Evolutionary conservation across 352 stramenopile genomes (phyloP).

Genomic region (Phytopythium litorale): DNA sequence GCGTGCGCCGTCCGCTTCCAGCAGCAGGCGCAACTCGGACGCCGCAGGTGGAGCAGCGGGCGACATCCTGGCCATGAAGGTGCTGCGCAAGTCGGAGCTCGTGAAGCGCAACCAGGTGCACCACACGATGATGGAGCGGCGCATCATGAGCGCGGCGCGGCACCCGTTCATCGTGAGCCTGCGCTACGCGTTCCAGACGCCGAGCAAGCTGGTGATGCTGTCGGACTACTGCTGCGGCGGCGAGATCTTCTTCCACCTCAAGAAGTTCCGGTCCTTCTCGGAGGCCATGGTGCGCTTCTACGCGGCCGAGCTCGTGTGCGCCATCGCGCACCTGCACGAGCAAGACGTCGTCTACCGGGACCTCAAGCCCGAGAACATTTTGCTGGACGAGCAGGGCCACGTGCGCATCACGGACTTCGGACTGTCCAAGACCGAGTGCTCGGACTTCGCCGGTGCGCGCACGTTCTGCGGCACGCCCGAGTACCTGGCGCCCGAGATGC

Average conservation of each 20-base stretch:
- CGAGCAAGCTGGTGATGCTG: constrained; percentile 90
- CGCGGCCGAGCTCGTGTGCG: constrained; percentile 90
- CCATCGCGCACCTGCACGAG: constrained; percentile 87
- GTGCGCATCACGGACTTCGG: constrained; percentile 93
- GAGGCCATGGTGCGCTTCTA: constrained; percentile 91
- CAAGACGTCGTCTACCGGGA: constrained; percentile 93
- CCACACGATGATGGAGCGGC: constrained; percentile 87
- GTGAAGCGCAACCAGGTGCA: constrained; percentile 86
- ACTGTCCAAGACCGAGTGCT: constrained; percentile 88
- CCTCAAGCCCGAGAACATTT: constrained; percentile 93
- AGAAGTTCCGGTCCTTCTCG: constrained; percentile 89
- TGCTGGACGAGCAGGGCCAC: constrained; percentile 91
- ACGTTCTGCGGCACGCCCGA: constrained; percentile 89
- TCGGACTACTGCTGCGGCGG: constrained; percentile 89
- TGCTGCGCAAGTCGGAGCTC: constrained; percentile 84
- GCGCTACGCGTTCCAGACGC: constrained; percentile 90
- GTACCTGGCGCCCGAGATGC: constrained; percentile 88
- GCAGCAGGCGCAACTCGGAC: background rate
- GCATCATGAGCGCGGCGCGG: constrained; percentile 88
- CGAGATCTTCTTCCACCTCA: constrained; percentile 92
- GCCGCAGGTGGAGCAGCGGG: constrained; percentile 11
- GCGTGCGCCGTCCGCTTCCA: constrained; percentile 20
- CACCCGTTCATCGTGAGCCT: constrained; percentile 97
- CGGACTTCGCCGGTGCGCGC: constrained; percentile 71
- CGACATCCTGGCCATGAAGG: constrained; percentile 87